Base-by-base conservation (phyloP, 225 moss, liverwort and hornwort genomes). In the Asterella californica region DNA sequence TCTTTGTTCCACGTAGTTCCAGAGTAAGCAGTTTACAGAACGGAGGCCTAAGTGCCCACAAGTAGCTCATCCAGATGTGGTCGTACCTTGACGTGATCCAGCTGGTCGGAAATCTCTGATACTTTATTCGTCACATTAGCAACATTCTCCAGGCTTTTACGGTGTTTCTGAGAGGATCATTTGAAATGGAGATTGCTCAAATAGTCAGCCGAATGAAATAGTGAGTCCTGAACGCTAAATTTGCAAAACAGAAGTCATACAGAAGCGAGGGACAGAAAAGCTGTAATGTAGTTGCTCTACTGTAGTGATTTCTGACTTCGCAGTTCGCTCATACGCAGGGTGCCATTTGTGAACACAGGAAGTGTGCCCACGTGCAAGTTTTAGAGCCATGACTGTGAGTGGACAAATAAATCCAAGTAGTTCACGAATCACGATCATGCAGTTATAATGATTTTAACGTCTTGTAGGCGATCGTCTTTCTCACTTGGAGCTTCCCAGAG, bases 51-150 rank as follows among this genome's bases (percentile, higher is more conserved):
- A 27, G 5, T n/a, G 4, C 48, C 48, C 59, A 59, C 59, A 59
- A 6, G 59, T 18, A 70, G 42, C 21, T 70, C 33, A 24, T 70
- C 70, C 7, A 70, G 45, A 70, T 42, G 22, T 42, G 24, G 38
- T 1, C 50, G 2, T 75, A 88, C 88, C 88, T 95, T 95, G 11
- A 90, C 85, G 74, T 90, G 80, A 6, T 91, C 91, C 0, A 93
- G 15, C 0, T 52, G 72, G 15, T 89, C 84, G 27, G 85, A 4
- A 0, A 84, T n/a, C 42, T 73, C 64, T 0, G 70, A 81, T 24
- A 90, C 78, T 29, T 90, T 87, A 3, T 53, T 4, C 0, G 80
- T 80, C 5, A 91, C 37, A 29, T 9, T 76, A 0, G 17, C 25
- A 17, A 84, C 82, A 0, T 29, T 85, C 9, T 90, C 86, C 9